These are phyloP conservation scores for Tylopilus vinaceipallidus DNA, from an alignment of 768 basidiomycete genomes.

Conservation along the genomic window DNA sequence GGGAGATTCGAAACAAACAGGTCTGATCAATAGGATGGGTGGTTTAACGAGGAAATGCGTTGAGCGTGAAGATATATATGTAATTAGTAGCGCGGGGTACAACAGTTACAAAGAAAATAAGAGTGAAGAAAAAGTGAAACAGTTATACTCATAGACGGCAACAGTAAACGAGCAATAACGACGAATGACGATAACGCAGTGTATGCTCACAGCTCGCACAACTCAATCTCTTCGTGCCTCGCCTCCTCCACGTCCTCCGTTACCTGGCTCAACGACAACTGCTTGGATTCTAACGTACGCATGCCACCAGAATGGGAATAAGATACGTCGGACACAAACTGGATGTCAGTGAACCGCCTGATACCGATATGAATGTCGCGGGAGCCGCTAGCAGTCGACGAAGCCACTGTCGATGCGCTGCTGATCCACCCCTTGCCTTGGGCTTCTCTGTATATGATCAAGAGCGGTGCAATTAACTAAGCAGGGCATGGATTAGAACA, in stretches of 20 bases:
- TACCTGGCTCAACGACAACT: not conserved
- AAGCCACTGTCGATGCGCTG: slow-evolving; percentile 2
- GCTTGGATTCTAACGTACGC: slow-evolving; percentile 14
- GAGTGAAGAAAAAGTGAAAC: not conserved
- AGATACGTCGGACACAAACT: slow-evolving; percentile 18
- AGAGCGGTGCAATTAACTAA: slow-evolving; percentile 37
- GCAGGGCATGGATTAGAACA: too few relatives aligned
- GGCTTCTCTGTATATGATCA: slow-evolving; percentile 40
- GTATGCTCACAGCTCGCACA: not conserved
- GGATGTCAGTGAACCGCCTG: slow-evolving; percentile 23
- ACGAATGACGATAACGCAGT: not conserved
- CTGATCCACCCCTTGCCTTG: slow-evolving; percentile 38
- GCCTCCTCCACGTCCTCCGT: slow-evolving; percentile 57
- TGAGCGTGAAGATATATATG: not conserved
- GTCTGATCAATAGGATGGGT: too few relatives aligned
- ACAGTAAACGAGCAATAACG: not conserved
- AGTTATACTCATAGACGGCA: not conserved
- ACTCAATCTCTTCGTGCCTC: slow-evolving; percentile 47
- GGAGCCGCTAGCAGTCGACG: not conserved
- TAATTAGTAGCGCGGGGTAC: not conserved
- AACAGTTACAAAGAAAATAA: not conserved
- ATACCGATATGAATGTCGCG: slow-evolving; percentile 13
- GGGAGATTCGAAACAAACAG: too few relatives aligned
- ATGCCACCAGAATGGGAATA: not conserved
- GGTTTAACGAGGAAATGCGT: too few relatives aligned